Base-by-base conservation (phyloP, 2,329 filamentous ascomycete species). In the Rhytidhysteron rufulum region DNA sequence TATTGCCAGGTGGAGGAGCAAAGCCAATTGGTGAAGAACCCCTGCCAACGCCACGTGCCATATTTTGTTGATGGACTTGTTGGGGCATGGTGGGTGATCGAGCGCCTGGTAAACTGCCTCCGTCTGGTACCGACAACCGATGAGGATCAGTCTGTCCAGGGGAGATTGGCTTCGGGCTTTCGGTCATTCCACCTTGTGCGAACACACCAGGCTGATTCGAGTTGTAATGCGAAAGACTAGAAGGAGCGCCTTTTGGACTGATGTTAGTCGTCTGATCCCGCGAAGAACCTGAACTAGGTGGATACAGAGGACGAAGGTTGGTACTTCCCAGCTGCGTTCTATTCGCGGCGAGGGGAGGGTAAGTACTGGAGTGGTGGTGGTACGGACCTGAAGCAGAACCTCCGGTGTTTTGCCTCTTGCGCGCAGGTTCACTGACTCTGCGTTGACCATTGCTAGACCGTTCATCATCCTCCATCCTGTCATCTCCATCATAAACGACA, bases 131-230 rank as follows among this genome's bases (percentile, higher is more conserved):
- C 49, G 80, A 79, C 36, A 83, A 72, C 16, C 74, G 60, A 66
- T 68, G 68, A 41, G 77, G 72, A 16, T 74, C 70, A 47, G 72
- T 69, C 42, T 72, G 72, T 15, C 75, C 75, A n/a, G 85, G 85
- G 44, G 83, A 89, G 30, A 95, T 72, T 4, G 89, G 85, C 58
- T 90, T 94, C 0, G 89, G 88, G 50, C 87, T 94, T 64, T 95
- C 88, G 3, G 86, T 93, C 71, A 95, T 86, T 39, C 69, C 67
- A 39, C 79, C 77, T 48, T 88, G 82, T 7, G 81, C 77, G 59
- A 88, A 94, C 49, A 89, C 77, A 76, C 77, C 34, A 71, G 70
- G 40, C 47, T 62, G 58, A 25, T 51, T 59, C 27, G 59, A 54
- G 40, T 57, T 58, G 31, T 50, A 55, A 43, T 65, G 63, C 7